Percentiles rank a stretch among this genome's conserved stretches.
phyloP scores from a whole-genome alignment of 2,329 filamentous ascomycete genomes.

The Ophiostoma triangulosporum region DNA sequence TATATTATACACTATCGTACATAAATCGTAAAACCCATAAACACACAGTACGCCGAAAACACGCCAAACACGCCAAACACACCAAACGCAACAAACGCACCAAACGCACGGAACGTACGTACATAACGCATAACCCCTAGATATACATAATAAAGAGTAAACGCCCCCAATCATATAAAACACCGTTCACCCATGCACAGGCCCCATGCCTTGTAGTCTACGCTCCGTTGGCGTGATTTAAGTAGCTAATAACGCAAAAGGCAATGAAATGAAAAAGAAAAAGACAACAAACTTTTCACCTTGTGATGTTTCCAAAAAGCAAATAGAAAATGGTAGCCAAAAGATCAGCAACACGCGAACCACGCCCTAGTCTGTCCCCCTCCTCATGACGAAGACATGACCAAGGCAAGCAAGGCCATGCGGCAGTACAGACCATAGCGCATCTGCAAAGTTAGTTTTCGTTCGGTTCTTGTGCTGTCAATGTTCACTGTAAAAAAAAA shows the following conservation, averaged over 20 bases:
- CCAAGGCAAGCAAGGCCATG: constrained; percentile 90
- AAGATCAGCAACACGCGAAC: neutral
- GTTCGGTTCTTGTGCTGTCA: neutral
- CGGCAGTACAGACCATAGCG: constrained; percentile 93
- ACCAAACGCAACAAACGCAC: constrained; percentile 7
- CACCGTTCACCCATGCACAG: constrained; percentile 11
- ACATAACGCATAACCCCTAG: constrained; percentile 3
- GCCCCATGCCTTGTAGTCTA: constrained; percentile 11
- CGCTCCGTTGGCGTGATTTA: constrained; percentile 11
- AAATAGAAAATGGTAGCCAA: neutral
- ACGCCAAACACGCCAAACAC: constrained; percentile 8
- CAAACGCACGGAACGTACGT: constrained; percentile 8
- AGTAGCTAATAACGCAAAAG: constrained; percentile 5
- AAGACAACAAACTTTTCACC: constrained; percentile 7
- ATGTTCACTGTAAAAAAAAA: neutral
- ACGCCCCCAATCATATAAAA: constrained; percentile 5
- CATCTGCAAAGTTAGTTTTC: constrained; percentile 48
- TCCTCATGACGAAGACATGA: constrained; percentile 46
- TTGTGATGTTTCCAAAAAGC: neutral
- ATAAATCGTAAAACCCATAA: neutral
- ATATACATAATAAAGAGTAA: constrained; percentile 3
- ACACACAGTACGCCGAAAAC: constrained; percentile 9
- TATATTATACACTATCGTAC: too few species aligned
- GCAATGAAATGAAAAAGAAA: constrained; percentile 5
- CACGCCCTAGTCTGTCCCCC: constrained; percentile 3